Evolutionary conservation across 805 yeast species (phyloP).

Genomic region (Tetrapisispora iriomotensis): DNA sequence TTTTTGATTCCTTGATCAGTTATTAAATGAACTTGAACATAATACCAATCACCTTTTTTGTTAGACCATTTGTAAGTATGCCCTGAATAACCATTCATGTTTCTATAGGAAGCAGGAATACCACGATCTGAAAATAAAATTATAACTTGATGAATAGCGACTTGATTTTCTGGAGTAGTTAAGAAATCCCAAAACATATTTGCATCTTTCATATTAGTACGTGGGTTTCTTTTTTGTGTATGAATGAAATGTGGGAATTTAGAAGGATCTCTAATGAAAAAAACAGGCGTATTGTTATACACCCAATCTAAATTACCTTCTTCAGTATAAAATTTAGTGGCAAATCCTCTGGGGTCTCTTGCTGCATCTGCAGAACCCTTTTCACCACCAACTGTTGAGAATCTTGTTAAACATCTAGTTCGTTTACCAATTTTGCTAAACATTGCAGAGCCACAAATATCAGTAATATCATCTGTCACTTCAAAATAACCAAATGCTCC

Average conservation of each 20-base stretch:
- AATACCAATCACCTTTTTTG: constrained; percentile 42
- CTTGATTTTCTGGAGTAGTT: constrained; percentile 51
- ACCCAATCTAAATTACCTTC: constrained; percentile 67
- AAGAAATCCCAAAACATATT: constrained; percentile 81
- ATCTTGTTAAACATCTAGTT: constrained; percentile 62
- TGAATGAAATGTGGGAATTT: constrained; percentile 59
- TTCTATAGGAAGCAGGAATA: constrained; percentile 43
- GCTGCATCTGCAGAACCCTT: constrained; percentile 55
- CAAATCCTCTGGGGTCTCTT: constrained; percentile 63
- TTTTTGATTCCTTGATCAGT: constrained; percentile 46
- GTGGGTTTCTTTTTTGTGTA: constrained; percentile 62
- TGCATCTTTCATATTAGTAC: constrained; percentile 66
- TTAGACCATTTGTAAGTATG: constrained; percentile 56
- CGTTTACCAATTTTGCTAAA: constrained; percentile 61
- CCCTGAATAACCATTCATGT: constrained; percentile 59
- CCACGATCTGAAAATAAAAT: constrained; percentile 57
- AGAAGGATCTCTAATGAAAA: constrained; percentile 53
- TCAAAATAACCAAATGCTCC: constrained; percentile 86
- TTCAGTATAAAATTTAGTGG: constrained; percentile 56
- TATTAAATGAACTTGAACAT: constrained; percentile 47
- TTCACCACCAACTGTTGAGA: constrained; percentile 67
- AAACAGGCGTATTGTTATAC: constrained; percentile 61
- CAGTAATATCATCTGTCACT: constrained; percentile 77
- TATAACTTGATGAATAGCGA: constrained; percentile 64
- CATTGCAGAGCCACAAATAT: constrained; percentile 53